Conservation (phyloP, 257 asterid genomes). For the Striga asiatica region DNA sequence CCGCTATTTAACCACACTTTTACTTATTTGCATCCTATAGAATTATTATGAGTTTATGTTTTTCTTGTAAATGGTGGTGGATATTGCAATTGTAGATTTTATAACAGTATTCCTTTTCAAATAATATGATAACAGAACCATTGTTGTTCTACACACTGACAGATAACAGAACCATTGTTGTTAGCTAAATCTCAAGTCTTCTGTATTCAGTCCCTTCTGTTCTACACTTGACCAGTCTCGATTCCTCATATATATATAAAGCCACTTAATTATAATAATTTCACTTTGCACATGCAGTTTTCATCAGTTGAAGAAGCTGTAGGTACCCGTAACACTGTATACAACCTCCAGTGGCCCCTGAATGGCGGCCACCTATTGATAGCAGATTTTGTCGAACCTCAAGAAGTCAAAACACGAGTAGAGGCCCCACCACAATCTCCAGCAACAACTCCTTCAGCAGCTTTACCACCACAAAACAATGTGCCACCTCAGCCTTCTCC, state of each 20-base stretch:
- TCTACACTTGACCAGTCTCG: background rate
- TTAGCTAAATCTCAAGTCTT: too few relatives aligned
- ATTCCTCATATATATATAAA: background rate
- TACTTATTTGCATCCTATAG: too few relatives aligned
- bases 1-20: too few relatives aligned
- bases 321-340: slow-evolving; percentile 74
- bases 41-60: too few relatives aligned
- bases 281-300: slow-evolving; percentile 41
- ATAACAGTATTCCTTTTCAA: too few relatives aligned
- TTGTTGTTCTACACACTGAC: too few relatives aligned
- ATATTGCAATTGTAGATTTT: too few relatives aligned
- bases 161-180: too few relatives aligned
- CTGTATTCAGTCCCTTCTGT: background rate
- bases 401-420: slow-evolving; percentile 51
- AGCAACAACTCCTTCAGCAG: slow-evolving; percentile 29
- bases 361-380: slow-evolving; percentile 68
- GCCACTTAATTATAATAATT: slow-evolving; percentile 6
- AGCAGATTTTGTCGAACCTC: slow-evolving; percentile 74
- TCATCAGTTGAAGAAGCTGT: slow-evolving; percentile 74
- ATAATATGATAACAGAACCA: too few relatives aligned
- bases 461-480: slow-evolving; percentile 16
- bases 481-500: slow-evolving; percentile 49
- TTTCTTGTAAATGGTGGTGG: too few relatives aligned
- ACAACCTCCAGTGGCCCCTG: slow-evolving; percentile 86
- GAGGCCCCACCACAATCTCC: too few relatives aligned